These are phyloP conservation scores for Trichoderma brevicompactum DNA, from an alignment of 2,329 filamentous ascomycete species.

Conservation along the genomic window DNA sequence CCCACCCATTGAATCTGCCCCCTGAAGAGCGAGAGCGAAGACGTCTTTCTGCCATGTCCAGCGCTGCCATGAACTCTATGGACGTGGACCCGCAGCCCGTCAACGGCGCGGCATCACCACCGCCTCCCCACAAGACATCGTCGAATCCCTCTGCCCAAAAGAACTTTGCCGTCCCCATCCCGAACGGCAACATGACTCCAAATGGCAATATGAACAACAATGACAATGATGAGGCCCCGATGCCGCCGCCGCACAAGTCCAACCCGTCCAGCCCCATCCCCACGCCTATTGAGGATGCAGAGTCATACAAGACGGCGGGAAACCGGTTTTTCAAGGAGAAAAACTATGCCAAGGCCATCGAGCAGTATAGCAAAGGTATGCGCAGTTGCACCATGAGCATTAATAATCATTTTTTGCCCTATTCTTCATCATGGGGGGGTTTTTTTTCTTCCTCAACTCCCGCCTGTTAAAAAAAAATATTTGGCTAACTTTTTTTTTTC, in stretches of 20 bases:
- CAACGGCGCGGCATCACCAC: conserved; percentile 58
- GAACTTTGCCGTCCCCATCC: conserved; percentile 58
- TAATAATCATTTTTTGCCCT: neutral
- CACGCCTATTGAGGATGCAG: conserved; percentile 72
- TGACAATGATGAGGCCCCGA: conserved; percentile 56
- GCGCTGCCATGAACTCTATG: conserved; percentile 66
- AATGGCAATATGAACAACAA: conserved; percentile 42
- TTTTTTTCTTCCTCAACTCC: neutral
- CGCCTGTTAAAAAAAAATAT: neutral
- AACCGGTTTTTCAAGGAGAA: conserved; percentile 98
- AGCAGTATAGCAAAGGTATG: conserved; percentile 92
- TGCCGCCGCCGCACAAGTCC: conserved; percentile 73
- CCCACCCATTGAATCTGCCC: conserved; percentile 86
- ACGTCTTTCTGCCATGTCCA: conserved; percentile 70
- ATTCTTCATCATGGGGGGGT: too few species aligned
- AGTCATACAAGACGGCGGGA: conserved; percentile 87
- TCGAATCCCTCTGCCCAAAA: conserved; percentile 45
- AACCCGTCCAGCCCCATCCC: conserved; percentile 63
- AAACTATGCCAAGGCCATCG: conserved; percentile 84
- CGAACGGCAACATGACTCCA: conserved; percentile 44
- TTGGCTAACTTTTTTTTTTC: conserved; percentile 15
- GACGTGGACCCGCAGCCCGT: conserved; percentile 72
- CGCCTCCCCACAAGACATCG: conserved; percentile 44
- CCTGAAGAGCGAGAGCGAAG: conserved; percentile 88
- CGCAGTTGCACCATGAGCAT: conserved; percentile 5